Percentiles rank a stretch among this genome's conserved stretches.
Conservation (phyloP, 257 asterid genomes). For the Haberlea rhodopensis region DNA sequence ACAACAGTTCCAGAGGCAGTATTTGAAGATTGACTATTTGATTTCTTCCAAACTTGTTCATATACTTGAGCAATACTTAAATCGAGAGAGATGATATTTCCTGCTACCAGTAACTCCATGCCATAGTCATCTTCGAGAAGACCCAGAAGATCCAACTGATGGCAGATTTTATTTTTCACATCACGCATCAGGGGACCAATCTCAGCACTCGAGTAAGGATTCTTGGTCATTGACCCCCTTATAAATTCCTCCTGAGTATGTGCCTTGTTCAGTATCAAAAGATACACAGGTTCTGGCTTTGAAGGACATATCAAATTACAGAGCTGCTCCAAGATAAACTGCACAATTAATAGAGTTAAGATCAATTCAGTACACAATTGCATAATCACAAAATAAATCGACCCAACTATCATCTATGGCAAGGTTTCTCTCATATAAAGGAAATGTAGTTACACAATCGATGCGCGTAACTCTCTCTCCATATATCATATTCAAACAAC, state of each 20-base stretch:
- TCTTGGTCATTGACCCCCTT: constrained; percentile 98
- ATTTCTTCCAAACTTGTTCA: constrained; percentile 97
- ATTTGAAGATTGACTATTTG: constrained; percentile 69
- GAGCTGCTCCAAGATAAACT: constrained; percentile 99
- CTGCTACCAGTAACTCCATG: constrained; percentile 96
- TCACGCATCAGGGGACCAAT: constrained; percentile 99
- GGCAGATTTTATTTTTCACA: constrained; percentile 97
- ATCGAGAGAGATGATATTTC: constrained; percentile 93
- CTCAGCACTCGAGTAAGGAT: constrained; percentile 96
- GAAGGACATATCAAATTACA: constrained; percentile 95
- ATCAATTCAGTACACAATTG: constrained; percentile 19
- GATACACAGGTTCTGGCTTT: constrained; percentile 84
- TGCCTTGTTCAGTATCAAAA: constrained; percentile 82
- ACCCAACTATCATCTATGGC: background rate
- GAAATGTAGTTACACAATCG: constrained; percentile 4
- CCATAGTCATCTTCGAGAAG: constrained; percentile 95
- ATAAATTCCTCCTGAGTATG: constrained; percentile 99
- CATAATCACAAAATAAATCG: background rate
- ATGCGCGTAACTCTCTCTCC: constrained; percentile 13
- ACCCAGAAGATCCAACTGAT: constrained; percentile 96
- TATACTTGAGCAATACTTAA: constrained; percentile 88
- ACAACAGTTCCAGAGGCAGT: constrained; percentile 66
- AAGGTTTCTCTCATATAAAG: constrained; percentile 6
- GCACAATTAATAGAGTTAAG: constrained; percentile 18
- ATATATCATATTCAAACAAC: constrained; percentile 7